Conservation (phyloP, 2,329 filamentous ascomycete genomes). For the Sporothrix variecibatus region DNA sequence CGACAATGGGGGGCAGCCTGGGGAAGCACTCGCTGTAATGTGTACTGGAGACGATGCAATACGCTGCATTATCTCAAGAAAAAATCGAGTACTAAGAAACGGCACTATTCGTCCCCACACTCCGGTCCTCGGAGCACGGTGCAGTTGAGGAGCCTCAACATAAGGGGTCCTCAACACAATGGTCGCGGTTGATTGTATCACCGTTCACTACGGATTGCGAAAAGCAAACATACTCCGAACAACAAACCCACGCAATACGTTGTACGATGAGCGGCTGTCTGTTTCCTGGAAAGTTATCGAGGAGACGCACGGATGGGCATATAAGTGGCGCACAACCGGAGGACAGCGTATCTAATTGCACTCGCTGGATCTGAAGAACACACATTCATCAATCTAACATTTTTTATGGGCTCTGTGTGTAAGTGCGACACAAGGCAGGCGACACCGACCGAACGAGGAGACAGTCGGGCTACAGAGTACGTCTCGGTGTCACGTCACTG, state of each 20-base stretch:
- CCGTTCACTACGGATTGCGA: not conserved
- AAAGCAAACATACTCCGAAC: not conserved
- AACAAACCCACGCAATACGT: not conserved
- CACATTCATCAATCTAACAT: not conserved
- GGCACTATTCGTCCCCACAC: not conserved
- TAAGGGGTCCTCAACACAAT: too few species aligned
- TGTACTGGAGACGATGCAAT: not conserved
- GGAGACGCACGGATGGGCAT: not conserved
- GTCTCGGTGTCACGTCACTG: not conserved
- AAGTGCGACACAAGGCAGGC: not conserved
- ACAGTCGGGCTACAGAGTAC: not conserved
- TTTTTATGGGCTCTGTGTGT: not conserved
- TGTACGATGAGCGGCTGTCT: too few species aligned
- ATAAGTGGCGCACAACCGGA: not conserved
- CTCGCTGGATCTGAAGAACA: too few species aligned
- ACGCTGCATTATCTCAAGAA: too few species aligned
- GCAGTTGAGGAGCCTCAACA: too few species aligned
- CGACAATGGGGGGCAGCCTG: not conserved
- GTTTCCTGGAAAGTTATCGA: not conserved
- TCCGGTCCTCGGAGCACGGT: not conserved
- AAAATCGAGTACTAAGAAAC: too few species aligned
- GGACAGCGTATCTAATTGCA: not conserved
- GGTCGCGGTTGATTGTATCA: not conserved
- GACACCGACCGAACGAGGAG: not conserved
- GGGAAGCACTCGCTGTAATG: not conserved